Evolutionary conservation across 208 protist species (phyloP), one percentile per base, ranked within the genome.

Genomic region (Leishmania lainsoni): DNA sequence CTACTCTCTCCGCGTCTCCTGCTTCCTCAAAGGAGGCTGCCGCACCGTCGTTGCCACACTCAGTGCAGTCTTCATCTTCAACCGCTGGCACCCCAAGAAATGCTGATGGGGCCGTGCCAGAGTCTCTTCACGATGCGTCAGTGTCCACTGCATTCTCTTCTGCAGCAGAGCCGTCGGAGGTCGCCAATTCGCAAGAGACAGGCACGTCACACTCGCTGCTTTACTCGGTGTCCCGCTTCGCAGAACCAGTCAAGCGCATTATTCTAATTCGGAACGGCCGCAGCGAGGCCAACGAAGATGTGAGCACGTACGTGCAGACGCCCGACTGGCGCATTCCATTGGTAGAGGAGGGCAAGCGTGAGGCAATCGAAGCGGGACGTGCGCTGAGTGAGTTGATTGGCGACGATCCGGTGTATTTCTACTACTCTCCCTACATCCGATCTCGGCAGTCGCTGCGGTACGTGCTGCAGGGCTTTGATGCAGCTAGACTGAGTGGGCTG

Each of bases 241-340:
- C 86, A 1, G 92, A 97, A 68, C 92, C 94, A 1, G 92, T 97
- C 20, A 97, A 98, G 91, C 92, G 95, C 48, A 96, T 98, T 51
- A 96, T 98, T 77, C 80, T 98, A 22, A 86, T 98, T 59, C 92
- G 95, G 74, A 95, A 94, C 74, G 95, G 93, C 17, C 83, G 83
- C 76, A 96, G 91, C 74, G 87, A 89, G 59, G 94, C 93, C 6
- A 93, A 97, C 76, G 90, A 91, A 42, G 89, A 98, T 69, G 81
- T 91, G 76, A 86, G 81, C 42, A 79, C 84, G 5, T 94, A 96
- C 80, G 90, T 95, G 54, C 78, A 80, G 49, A 96, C 87, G 3
- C 94, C 96, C 0, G 97, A 99, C 86, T 98, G 94, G 93, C 87
- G 96, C 77, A 98, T 98, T 83, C 87, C 88, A 2, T 89, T 99